These are phyloP conservation scores for Aspergillus sp. DNA, from an alignment of 2,329 filamentous ascomycete species.

Conservation along the genomic window DNA sequence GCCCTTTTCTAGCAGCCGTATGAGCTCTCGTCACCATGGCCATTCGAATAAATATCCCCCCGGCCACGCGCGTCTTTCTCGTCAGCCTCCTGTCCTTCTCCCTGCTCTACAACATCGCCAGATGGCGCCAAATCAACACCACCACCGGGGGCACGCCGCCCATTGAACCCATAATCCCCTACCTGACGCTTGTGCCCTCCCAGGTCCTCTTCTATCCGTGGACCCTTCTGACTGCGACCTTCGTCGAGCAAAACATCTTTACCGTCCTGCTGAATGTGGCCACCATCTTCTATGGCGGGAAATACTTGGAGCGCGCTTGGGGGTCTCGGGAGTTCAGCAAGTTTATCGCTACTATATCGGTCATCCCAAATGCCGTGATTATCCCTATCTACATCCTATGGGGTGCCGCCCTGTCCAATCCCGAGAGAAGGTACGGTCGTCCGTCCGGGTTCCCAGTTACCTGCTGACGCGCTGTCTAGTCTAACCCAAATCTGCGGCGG, in stretches of 20 bases:
- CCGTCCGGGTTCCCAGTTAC: conserved; percentile 9
- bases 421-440: conserved; percentile 29
- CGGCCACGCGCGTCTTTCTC: conserved; percentile 75
- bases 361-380: conserved; percentile 71
- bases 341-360: conserved; percentile 66
- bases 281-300: conserved; percentile 82
- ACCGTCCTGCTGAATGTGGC: conserved; percentile 67
- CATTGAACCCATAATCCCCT: conserved; percentile 61
- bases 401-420: conserved; percentile 51
- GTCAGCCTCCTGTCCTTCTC: conserved; percentile 67
- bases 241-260: conserved; percentile 89
- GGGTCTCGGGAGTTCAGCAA: conserved; percentile 85
- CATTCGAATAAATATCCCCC: conserved; percentile 81
- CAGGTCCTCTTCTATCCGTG: conserved; percentile 81
- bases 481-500: conserved; percentile 78
- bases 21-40: conserved; percentile 49
- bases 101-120: conserved; percentile 60
- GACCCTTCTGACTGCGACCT: conserved; percentile 76
- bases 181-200: conserved; percentile 77
- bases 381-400: conserved; percentile 66
- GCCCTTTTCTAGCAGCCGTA: conserved; percentile 11
- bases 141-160: conserved; percentile 31
- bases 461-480: conserved; percentile 39
- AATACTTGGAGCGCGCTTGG: conserved; percentile 94
- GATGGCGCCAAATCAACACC: conserved; percentile 60